phyloP scores from a whole-genome alignment of 2,329 filamentous ascomycete species.

The Pseudocercospora fijiensis region DNA sequence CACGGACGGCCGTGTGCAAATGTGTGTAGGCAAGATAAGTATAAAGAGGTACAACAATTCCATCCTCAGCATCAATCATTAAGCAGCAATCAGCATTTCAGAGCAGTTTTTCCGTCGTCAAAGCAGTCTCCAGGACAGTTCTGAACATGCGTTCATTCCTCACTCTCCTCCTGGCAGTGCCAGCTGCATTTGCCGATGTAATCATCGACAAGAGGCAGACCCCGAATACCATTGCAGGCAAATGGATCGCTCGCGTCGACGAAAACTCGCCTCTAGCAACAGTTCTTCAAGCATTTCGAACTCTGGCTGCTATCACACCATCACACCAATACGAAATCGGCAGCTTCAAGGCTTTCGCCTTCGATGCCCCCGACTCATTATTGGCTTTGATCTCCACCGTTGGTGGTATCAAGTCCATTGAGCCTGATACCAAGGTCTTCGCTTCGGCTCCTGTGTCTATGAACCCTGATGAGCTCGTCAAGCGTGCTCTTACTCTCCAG shows the following conservation, averaged over 20 bases:
- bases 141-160: constrained; percentile 24
- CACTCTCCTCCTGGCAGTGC: constrained; percentile 26
- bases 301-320: constrained; percentile 30
- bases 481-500: constrained; percentile 23
- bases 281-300: constrained; percentile 18
- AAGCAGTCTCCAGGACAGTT: background rate
- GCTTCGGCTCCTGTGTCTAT: constrained; percentile 29
- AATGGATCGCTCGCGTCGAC: constrained; percentile 27
- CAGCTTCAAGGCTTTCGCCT: constrained; percentile 42
- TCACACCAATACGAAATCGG: constrained; percentile 36
- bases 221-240: constrained; percentile 21
- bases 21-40: constrained; percentile 1
- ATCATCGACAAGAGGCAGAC: constrained; percentile 25
- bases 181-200: constrained; percentile 22
- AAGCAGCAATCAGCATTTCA: constrained; percentile 10
- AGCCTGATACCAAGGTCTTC: constrained; percentile 42
- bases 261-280: constrained; percentile 14
- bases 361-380: constrained; percentile 37
- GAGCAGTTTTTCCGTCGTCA: background rate
- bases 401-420: constrained; percentile 41
- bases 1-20: background rate
- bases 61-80: constrained; percentile 6
- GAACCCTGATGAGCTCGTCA: background rate
- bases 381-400: constrained; percentile 34
- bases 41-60: constrained; percentile 10